These are phyloP conservation scores for Ilyonectria sp. DNA, from an alignment of 2,329 filamentous ascomycete species.

Conservation along the genomic window DNA sequence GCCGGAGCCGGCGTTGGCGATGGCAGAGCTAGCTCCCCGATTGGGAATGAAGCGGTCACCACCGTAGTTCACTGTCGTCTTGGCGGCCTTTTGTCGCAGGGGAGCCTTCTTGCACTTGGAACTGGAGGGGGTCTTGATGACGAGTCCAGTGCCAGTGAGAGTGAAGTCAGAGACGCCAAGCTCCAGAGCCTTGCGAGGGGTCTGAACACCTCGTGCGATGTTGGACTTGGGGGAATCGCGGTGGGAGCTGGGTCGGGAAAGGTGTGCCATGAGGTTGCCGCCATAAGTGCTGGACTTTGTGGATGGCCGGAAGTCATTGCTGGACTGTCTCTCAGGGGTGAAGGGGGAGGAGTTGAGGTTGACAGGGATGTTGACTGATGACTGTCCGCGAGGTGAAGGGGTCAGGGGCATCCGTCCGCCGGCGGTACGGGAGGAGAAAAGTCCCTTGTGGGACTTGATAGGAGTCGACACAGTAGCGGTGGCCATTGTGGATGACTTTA, in stretches of 20 bases:
- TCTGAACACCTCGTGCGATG: conserved; percentile 82
- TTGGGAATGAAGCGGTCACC: conserved; percentile 98
- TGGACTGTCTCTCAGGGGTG: conserved; percentile 76
- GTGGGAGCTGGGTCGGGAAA: conserved; percentile 79
- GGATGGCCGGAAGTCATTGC: conserved; percentile 66
- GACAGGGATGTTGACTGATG: conserved; percentile 63
- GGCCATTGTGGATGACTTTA: conserved; percentile 77
- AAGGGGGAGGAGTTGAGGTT: conserved; percentile 80
- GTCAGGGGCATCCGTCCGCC: conserved; percentile 96
- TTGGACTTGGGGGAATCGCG: conserved; percentile 97
- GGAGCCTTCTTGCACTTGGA: conserved; percentile 70
- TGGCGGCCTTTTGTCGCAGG: conserved; percentile 72
- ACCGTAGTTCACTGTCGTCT: conserved; percentile 85
- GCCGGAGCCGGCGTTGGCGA: conserved; percentile 83
- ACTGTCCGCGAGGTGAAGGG: conserved; percentile 85
- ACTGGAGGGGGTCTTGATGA: conserved; percentile 71
- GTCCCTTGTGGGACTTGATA: conserved; percentile 92
- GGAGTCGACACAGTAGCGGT: conserved; percentile 87
- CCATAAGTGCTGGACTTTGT: conserved; percentile 85
- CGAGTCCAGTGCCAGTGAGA: conserved; percentile 84
- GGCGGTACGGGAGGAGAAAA: conserved; percentile 93
- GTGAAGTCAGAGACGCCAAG: conserved; percentile 94
- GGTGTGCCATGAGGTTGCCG: conserved; percentile 84
- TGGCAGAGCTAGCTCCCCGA: conserved; percentile 89
- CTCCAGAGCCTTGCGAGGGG: conserved; percentile 87